phyloP scores from a whole-genome alignment of 352 stramenopile genomes.

The Phytophthora boehmeriae region DNA sequence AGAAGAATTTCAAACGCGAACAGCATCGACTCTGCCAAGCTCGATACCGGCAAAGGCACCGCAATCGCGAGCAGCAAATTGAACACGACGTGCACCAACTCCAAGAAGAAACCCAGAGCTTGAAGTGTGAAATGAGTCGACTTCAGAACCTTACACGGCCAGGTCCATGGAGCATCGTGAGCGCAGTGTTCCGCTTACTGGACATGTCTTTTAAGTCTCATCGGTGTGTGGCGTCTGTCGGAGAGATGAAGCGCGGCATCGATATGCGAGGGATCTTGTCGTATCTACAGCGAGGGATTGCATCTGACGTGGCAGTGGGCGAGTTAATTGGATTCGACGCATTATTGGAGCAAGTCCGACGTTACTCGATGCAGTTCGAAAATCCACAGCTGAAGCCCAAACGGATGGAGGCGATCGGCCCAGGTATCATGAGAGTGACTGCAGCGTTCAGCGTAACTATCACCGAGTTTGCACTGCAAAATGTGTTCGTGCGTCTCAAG shows the following conservation, averaged over 20 bases:
- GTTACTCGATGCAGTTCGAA: slow-evolving; percentile 10
- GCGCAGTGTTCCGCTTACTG: slow-evolving; percentile 4
- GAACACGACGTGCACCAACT: slow-evolving; percentile 4
- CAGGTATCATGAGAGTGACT: not conserved
- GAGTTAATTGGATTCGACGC: not conserved
- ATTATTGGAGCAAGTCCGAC: not conserved
- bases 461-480: slow-evolving; percentile 9
- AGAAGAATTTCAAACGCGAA: too few species aligned
- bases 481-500: not conserved
- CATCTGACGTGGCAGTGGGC: not conserved
- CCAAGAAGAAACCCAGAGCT: not conserved
- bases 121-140: not conserved
- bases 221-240: not conserved
- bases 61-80: slow-evolving; percentile 1
- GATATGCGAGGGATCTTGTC: too few species aligned
- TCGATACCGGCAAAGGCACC: slow-evolving; percentile 1
- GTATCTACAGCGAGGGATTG: not conserved
- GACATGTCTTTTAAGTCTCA: not conserved
- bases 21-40: too few species aligned
- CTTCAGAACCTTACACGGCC: too few species aligned
- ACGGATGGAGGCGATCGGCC: slow-evolving; percentile 4
- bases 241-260: not conserved
- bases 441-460: slow-evolving; percentile 9
- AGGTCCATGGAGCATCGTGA: slow-evolving; percentile 5
- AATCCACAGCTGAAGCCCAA: not conserved